Evolutionary conservation across 73 alveolate genomes (phyloP), one percentile per base, ranked within the genome.

Genomic region (Paramecium caudatum): DNA sequence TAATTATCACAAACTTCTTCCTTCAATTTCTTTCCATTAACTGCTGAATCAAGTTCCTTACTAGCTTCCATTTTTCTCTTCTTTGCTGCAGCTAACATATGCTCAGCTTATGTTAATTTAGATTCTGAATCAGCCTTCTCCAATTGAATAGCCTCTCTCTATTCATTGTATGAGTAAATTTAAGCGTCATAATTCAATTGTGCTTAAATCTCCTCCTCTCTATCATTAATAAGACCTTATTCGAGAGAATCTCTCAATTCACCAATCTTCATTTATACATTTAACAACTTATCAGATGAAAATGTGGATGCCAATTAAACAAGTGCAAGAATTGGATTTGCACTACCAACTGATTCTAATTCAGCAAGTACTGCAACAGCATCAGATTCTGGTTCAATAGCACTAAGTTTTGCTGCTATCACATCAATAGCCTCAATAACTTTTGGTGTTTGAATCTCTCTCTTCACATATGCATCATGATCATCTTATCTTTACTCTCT

Each of bases 321-420:
- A 15, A 68, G 50, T 17, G 84, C 84, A 68, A 37, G 61, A 9
- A 68, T 68, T 3, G 84, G 84, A 37, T 68, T 68, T 7, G 30
- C 47, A 13, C 50, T 23, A 34, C 84, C 84, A 2, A 68, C 50
- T n/a, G 17, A 32, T 32, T 68, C 61, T 32, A 68, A 37, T 68
- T 68, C 84, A 15, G 50, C 47, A n/a, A 68, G 84, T 34, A 68
- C 84, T 25, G 37, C 84, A 32, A 32, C 50, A 4, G 84, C 84
- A 68, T 68, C 84, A 37, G 84, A 47, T 68, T 68, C 84, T 27
- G 84, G 84, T 68, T 68, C 5, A 6, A 68, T 68, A 13, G 84
- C 84, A 34, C 84, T 37, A 1, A 68, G 37, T 68, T 68, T 68
- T 3, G 84, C 84, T 12, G 84, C 84, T 13, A 68, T 37, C 4